These are phyloP conservation scores for Cystobasidium pallidum DNA, from an alignment of 1,284 basidiomycete species.

Conservation along the genomic window DNA sequence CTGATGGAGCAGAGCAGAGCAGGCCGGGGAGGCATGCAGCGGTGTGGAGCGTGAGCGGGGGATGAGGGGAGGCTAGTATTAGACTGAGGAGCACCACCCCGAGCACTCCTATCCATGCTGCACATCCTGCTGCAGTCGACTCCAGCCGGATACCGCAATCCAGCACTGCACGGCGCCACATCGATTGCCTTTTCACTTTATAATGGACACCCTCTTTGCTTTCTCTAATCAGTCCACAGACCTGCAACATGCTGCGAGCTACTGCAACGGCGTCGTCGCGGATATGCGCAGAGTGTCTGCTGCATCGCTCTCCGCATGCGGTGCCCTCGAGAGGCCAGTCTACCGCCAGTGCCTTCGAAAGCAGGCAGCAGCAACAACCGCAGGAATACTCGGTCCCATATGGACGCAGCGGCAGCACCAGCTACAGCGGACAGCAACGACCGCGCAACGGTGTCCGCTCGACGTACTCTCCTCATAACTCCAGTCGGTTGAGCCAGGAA, in stretches of 20 bases:
- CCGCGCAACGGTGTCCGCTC: neutral
- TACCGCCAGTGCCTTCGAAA: constrained; percentile 3
- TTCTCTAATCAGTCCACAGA: neutral
- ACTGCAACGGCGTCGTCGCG: neutral
- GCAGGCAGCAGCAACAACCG: constrained; percentile 1
- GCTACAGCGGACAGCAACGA: neutral
- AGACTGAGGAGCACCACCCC: too few species aligned
- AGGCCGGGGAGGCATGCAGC: too few species aligned
- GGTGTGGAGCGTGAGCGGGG: too few species aligned
- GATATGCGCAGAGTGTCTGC: neutral
- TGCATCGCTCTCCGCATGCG: neutral
- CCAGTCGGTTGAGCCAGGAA: neutral
- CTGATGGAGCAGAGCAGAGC: too few species aligned
- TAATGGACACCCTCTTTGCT: neutral
- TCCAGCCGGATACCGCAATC: neutral
- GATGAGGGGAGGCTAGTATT: too few species aligned
- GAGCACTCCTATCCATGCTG: neutral
- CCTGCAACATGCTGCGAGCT: neutral
- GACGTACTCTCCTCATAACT: neutral
- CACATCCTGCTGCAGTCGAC: neutral
- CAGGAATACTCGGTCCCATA: neutral
- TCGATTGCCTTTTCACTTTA: constrained; percentile 3
- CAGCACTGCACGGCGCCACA: neutral
- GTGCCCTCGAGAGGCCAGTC: neutral
- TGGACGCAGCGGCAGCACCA: neutral